Percentiles rank a stretch among this genome's conserved stretches.
phyloP scores from a whole-genome alignment of 495 filamentous ascomycete genomes.

The Immersiella caudata region DNA sequence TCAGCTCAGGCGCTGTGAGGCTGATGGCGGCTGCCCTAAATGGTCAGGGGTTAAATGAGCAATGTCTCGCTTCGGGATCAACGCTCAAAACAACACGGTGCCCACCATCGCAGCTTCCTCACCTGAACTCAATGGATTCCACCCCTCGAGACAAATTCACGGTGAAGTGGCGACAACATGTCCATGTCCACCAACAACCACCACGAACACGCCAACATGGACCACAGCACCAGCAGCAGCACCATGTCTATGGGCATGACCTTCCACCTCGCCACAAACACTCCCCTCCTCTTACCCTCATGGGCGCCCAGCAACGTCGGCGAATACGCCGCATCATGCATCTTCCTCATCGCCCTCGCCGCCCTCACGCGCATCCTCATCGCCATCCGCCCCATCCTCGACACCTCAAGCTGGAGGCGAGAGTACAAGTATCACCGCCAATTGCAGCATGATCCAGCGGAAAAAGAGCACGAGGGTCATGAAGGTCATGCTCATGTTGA shows the following conservation, averaged over 20 bases:
- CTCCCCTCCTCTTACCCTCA: background rate
- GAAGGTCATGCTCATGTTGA: background rate
- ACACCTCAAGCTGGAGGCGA: background rate
- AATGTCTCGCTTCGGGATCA: background rate
- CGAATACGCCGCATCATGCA: constrained; percentile 10
- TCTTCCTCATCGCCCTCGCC: constrained; percentile 10
- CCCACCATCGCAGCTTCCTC: background rate
- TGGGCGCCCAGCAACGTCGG: constrained; percentile 7
- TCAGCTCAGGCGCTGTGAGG: background rate
- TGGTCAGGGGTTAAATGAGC: background rate
- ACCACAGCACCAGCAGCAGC: background rate
- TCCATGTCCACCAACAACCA: background rate
- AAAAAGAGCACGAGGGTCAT: background rate
- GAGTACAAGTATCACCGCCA: background rate
- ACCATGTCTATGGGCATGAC: background rate
- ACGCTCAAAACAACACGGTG: background rate
- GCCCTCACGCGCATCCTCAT: constrained; percentile 6
- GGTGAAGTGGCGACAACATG: background rate
- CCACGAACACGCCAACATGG: background rate
- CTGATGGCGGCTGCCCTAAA: background rate
- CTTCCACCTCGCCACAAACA: background rate
- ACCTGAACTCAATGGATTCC: no score
- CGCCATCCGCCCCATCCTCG: background rate
- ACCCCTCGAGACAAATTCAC: no score
- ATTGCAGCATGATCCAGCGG: background rate